Conservation (phyloP, 345 rosid species). For the Pistacia atlantica region DNA sequence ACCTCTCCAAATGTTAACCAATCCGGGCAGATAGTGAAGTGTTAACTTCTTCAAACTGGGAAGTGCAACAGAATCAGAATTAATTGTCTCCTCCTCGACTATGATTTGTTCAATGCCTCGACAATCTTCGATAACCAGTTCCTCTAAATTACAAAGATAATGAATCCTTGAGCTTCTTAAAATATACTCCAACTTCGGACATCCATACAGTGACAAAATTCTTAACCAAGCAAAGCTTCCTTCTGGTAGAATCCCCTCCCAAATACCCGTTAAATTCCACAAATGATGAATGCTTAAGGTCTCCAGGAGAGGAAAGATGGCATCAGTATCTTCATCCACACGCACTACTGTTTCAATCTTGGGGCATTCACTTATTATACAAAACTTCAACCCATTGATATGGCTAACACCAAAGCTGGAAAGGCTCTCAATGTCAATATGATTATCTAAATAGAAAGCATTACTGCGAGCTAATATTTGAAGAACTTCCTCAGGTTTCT, state of each 20-base stretch:
- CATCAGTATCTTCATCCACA: neutral
- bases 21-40: too few species aligned
- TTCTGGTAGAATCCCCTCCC: neutral
- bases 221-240: constrained; percentile 9
- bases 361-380: constrained; percentile 21
- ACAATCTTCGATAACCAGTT: too few species aligned
- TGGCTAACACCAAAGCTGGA: constrained; percentile 11
- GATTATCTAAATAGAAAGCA: neutral
- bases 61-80: too few species aligned
- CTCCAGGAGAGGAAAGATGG: constrained; percentile 11
- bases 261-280: constrained; percentile 12
- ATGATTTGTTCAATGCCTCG: too few species aligned
- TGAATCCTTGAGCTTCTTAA: constrained; percentile 11
- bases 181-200: constrained; percentile 6
- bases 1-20: too few species aligned
- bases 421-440: too few species aligned
- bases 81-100: too few species aligned
- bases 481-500: neutral
- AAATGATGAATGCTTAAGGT: constrained; percentile 18
- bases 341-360: constrained; percentile 1
- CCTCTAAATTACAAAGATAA: neutral
- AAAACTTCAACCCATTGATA: constrained; percentile 14
- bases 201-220: neutral
- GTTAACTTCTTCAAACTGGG: too few species aligned
- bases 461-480: neutral